A percentile compares a stretch with the other conserved stretches of the same genome.
Evolutionary conservation across 148 eudicot species (phyloP).

Genomic region (Diospyros kaki): DNA sequence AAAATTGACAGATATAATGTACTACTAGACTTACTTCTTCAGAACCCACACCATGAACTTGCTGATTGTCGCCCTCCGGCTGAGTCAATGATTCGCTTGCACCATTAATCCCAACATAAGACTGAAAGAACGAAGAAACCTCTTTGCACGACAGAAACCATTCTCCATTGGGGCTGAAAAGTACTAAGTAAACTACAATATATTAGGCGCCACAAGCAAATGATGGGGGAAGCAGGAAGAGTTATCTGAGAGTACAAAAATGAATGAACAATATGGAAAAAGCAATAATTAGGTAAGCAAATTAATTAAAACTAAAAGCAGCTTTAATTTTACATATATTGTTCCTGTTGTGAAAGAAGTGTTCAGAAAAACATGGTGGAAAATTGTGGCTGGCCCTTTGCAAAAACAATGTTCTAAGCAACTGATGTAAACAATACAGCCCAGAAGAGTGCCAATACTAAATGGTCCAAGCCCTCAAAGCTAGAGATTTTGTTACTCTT

Average conservation of each 20-base stretch:
- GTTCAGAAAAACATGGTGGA: not conserved
- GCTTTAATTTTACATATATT: not conserved
- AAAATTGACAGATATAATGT: not conserved
- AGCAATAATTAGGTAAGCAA: not conserved
- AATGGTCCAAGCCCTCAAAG: too few species aligned
- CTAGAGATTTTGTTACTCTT: too few species aligned
- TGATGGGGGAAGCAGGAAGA: not conserved
- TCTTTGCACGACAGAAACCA: slow-evolving; percentile 55
- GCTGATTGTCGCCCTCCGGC: slow-evolving; percentile 25
- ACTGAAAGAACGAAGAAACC: slow-evolving; percentile 42
- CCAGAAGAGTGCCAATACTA: not conserved
- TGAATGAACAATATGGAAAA: not conserved
- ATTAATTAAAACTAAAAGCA: not conserved
- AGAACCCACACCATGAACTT: slow-evolving; percentile 21
- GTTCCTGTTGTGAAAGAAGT: slow-evolving; percentile 2
- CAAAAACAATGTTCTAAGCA: not conserved
- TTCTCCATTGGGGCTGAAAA: slow-evolving; percentile 55
- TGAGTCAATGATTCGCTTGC: slow-evolving; percentile 31
- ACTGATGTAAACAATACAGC: not conserved
- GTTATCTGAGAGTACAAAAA: not conserved
- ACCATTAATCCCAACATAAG: slow-evolving; percentile 34
- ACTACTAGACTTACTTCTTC: slow-evolving; percentile 27
- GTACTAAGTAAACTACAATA: slow-evolving; percentile 13
- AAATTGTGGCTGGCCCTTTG: not conserved
- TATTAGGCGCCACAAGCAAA: slow-evolving; percentile 9